Evolutionary conservation across 495 filamentous ascomycete genomes (phyloP), one percentile per base, ranked within the genome.

Genomic region (Lepidopterella palustris): DNA sequence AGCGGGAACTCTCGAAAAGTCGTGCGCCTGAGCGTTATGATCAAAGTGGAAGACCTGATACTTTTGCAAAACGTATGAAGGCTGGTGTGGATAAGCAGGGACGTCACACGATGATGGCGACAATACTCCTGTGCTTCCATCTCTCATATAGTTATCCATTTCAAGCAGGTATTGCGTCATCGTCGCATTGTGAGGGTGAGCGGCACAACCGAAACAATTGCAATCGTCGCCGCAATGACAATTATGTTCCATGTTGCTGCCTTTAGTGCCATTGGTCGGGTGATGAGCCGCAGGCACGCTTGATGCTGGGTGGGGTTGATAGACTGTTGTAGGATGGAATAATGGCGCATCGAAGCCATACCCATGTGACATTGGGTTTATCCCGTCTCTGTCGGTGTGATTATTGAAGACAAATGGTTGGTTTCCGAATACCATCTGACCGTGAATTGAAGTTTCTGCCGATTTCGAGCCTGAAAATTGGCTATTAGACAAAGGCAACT

Each of bases 191-290:
- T 63, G 54, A 5, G 69, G 69, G 47, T 71, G 69, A 8, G 62
- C 60, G 5, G 64, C 63, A 51, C 69, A 71, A 6, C 64, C 69
- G 40, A 71, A 61, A 48, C 69, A 71, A 11, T 32, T 59, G 45
- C 69, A 71, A 10, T 20, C 28, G 26, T 69, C 65, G 2, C 69
- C 69, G 50, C 69, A 71, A 39, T 64, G 55, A 39, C 69, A 71
- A 35, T 66, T 65, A 53, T 68, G 68, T 23, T 60, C 52, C 13
- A 58, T 53, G 28, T 21, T 20, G 26, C 50, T 32, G 5, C 25
- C 50, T 25, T 23, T n/a, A 20, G 27, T 23, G 28, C 50, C 24
- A 28, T 15, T 27, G n/a, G 4, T 55, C 13, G 18, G 4, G n/a
- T 28, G 32, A 13, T 51, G 13, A 31, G 54, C 32, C 13, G 45